Evolutionary conservation across 1,284 basidiomycete species (phyloP), one percentile per base, ranked within the genome.

Genomic region (Rhodotorula mucilaginosa): DNA sequence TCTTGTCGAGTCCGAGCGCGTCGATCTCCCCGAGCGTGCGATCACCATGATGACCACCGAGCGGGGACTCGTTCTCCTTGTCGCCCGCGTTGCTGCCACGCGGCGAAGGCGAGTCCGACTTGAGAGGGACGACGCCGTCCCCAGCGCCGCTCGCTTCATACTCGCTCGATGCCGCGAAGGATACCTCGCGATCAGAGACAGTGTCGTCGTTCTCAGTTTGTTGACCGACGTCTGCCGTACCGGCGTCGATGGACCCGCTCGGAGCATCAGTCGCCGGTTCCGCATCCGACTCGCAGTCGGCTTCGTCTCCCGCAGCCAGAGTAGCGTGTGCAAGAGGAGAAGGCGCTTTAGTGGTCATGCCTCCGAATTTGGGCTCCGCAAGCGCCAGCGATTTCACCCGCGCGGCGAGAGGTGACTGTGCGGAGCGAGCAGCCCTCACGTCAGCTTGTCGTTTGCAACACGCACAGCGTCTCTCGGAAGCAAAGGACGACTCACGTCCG

Each of bases 361-460:
- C 10, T 44, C 39, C 39, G 12, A 1, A 8, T 44, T 44, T 44
- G 12, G 52, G 39, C n/a, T 19, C 18, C 15, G 34, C 51, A 29
- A 64, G 5, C 2, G 63, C 52, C 16, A 62, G 58, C 26, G 52
- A 48, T 29, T 72, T 68, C 31, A 66, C 57, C 4, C 70, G 63
- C 0, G 64, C 64, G 7, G 70, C 70, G 26, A 72, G 70, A 8
- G 70, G 70, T 4, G 70, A 71, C 70, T 72, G 67, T n/a, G 29
- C 39, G 39, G 39, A 44, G 39, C 39, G 39, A 44, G 39, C 39
- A 44, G 39, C 39, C 39, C 39, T 44, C 39, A 44, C 39, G 39
- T 44, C 39, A 44, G 39, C 12, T 13, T 13, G 12, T 10, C 39
- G 39, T 12, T 13, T 44, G 10, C 39, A 13, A 2, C 39, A 12